Evolutionary conservation across 208 protist genomes (phyloP).

Genomic region (Trypanosoma boissoni): DNA sequence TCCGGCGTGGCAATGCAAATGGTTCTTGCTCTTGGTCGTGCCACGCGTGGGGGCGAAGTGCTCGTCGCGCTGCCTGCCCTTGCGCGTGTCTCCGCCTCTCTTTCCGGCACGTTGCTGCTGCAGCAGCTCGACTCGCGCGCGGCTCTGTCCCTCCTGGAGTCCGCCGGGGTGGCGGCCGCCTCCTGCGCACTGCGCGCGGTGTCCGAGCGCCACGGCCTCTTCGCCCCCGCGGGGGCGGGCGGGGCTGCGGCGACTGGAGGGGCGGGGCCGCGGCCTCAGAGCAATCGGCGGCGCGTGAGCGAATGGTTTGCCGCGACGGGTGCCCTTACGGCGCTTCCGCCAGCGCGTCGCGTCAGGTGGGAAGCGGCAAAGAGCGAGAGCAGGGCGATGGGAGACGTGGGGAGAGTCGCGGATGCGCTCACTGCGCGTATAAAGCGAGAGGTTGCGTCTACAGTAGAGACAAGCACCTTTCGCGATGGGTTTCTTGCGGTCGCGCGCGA

Average conservation of each 20-base stretch:
- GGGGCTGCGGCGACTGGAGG: background rate
- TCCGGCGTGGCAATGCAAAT: conserved; percentile 57
- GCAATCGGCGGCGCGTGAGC: too few relatives aligned
- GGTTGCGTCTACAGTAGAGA: background rate
- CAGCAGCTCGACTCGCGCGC: conserved; percentile 54
- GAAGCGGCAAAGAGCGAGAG: background rate
- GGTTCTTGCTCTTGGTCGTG: conserved; percentile 36
- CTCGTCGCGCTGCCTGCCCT: conserved; percentile 44
- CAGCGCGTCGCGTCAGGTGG: background rate
- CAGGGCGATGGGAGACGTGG: background rate
- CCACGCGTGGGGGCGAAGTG: conserved; percentile 58
- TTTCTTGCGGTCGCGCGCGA: conserved; percentile 7
- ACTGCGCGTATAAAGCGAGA: background rate
- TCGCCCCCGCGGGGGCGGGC: background rate
- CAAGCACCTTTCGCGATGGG: background rate
- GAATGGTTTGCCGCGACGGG: too few relatives aligned
- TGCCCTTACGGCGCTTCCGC: background rate
- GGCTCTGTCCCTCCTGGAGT: background rate
- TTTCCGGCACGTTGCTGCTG: conserved; percentile 50
- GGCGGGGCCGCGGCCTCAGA: background rate
- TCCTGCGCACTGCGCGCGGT: conserved; percentile 14
- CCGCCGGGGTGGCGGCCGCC: background rate
- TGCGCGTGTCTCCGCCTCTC: conserved; percentile 23
- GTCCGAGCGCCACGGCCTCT: conserved; percentile 16
- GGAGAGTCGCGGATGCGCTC: background rate